Percentiles rank a stretch among this genome's conserved stretches.
These are phyloP conservation scores for Spirogloea muscicola DNA, from an alignment of 139 green algal species.

Conservation along the genomic window DNA sequence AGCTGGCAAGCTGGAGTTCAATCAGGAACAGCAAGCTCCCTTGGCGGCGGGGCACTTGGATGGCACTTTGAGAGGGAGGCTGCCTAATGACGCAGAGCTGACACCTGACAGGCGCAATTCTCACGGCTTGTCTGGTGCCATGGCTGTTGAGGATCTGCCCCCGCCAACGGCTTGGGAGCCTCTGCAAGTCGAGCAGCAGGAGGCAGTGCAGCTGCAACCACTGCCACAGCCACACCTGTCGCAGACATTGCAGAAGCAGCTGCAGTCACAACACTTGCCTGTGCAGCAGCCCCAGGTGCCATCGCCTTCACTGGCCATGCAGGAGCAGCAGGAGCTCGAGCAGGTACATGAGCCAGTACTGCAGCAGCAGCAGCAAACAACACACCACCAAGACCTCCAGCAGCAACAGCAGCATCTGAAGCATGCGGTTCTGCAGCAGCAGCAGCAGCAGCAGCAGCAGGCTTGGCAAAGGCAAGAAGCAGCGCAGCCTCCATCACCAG, in stretches of 20 bases:
- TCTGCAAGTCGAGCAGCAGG: background rate
- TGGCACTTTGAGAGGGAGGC: no score
- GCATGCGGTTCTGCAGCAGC: background rate
- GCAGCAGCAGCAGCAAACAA: constrained; percentile 14
- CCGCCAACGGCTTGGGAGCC: background rate
- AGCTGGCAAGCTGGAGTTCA: no score
- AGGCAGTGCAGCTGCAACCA: background rate
- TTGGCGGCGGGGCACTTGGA: no score
- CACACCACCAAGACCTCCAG: constrained; percentile 8
- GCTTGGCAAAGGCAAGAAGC: background rate
- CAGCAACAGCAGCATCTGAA: constrained; percentile 7
- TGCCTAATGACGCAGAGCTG: no score
- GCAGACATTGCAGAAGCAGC: background rate
- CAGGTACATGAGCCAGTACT: background rate
- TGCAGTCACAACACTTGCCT: background rate
- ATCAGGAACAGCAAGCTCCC: no score
- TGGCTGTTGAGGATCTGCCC: background rate
- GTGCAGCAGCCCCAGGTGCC: constrained; percentile 12
- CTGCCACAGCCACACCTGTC: background rate
- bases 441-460: background rate
- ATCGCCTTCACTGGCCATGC: background rate
- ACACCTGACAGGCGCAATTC: no score
- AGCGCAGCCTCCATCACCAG: background rate
- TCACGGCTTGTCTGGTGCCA: no score
- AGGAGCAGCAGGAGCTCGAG: background rate